Conservation (phyloP, 345 rosid species). For the Acer negundo region DNA sequence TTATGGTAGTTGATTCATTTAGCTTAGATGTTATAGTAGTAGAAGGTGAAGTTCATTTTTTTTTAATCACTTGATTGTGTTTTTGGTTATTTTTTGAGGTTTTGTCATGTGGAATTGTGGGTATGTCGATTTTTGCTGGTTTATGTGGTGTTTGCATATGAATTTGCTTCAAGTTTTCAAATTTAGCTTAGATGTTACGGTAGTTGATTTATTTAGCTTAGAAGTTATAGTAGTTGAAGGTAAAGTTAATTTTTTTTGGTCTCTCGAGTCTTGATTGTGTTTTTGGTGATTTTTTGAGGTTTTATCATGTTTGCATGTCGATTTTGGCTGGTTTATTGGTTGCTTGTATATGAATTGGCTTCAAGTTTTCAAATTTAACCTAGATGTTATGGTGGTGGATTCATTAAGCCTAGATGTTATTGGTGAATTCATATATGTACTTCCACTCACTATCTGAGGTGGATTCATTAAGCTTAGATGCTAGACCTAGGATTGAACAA, state of each 20-base stretch:
- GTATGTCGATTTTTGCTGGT: background rate
- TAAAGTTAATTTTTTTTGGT: background rate
- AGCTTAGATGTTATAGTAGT: too few relatives aligned
- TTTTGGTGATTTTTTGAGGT: slow-evolving; percentile 5
- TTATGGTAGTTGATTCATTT: background rate
- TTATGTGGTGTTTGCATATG: background rate
- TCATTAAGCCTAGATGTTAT: background rate
- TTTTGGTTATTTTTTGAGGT: slow-evolving; percentile 7
- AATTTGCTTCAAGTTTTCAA: background rate
- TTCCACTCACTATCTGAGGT: background rate
- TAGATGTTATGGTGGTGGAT: background rate
- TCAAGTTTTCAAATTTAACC: background rate
- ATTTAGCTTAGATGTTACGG: background rate
- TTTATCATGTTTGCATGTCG: background rate
- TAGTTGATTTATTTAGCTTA: background rate
- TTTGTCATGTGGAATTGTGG: background rate
- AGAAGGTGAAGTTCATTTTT: background rate
- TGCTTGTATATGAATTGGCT: background rate
- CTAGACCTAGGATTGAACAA: too few relatives aligned
- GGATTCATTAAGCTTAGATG: background rate
- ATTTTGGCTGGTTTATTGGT: background rate
- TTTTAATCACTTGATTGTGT: background rate
- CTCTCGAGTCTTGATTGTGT: too few relatives aligned
- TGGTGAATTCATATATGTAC: background rate
- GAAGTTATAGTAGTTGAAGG: background rate